These are phyloP conservation scores for Suillus lakei DNA, from an alignment of 768 basidiomycete genomes.

Conservation along the genomic window DNA sequence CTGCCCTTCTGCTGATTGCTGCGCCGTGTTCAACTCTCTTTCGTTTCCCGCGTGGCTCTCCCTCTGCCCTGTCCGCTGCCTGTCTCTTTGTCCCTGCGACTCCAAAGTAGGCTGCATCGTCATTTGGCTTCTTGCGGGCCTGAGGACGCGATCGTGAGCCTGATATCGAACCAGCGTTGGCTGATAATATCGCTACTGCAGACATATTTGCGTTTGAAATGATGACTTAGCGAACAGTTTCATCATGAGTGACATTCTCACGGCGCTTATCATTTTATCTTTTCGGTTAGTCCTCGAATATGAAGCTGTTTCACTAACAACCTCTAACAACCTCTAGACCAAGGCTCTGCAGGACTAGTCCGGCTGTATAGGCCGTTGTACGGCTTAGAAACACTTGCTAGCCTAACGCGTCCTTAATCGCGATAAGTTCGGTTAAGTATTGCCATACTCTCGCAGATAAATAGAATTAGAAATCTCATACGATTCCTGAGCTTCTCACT, in stretches of 20 bases:
- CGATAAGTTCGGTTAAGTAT: constrained; percentile 27
- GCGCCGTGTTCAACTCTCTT: constrained; percentile 61
- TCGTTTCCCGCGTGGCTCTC: constrained; percentile 76
- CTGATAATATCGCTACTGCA: constrained; percentile 16
- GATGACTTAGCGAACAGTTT: constrained; percentile 1
- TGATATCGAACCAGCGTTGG: constrained; percentile 35
- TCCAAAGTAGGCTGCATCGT: constrained; percentile 74
- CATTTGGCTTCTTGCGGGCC: constrained; percentile 64
- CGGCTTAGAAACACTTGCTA: neutral
- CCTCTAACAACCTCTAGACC: constrained; percentile 4
- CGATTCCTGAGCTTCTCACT: constrained; percentile 5
- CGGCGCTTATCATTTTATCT: constrained; percentile 5
- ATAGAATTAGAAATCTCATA: constrained; percentile 14
- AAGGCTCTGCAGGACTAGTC: constrained; percentile 9
- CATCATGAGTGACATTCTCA: constrained; percentile 1
- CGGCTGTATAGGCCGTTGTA: neutral
- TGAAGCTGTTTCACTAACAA: constrained; percentile 12
- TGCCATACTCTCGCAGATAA: constrained; percentile 15
- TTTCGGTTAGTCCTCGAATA: neutral
- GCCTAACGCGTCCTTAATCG: constrained; percentile 13
- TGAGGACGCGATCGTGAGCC: constrained; percentile 67
- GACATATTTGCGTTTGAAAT: neutral
- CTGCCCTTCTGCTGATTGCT: constrained; percentile 33
- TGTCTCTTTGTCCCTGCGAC: constrained; percentile 67
- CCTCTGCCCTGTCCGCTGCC: constrained; percentile 69